phyloP scores from a whole-genome alignment of 257 asterid genomes.

The Capsicum baccatum region DNA sequence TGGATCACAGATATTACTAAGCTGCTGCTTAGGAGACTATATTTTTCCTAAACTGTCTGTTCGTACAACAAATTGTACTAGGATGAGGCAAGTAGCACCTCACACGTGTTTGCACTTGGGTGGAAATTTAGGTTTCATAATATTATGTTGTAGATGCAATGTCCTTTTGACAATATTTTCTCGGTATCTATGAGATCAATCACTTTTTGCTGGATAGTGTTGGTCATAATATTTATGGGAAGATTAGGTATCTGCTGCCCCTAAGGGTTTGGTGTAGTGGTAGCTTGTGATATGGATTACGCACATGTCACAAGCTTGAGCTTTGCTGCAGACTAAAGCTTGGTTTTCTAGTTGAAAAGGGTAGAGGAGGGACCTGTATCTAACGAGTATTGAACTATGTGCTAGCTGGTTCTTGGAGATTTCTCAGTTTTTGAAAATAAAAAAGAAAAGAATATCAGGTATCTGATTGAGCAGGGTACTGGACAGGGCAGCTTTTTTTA shows the following conservation, averaged over 20 bases:
- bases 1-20: background rate
- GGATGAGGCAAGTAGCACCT: background rate
- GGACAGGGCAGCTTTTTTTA: background rate
- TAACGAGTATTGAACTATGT: background rate
- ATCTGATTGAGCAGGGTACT: conserved; percentile 19
- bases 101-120: background rate
- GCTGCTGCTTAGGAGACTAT: conserved; percentile 22
- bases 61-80: background rate
- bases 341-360: conserved; percentile 2
- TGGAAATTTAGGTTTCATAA: background rate
- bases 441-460: background rate
- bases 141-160: background rate
- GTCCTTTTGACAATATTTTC: background rate
- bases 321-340: background rate
- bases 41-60: background rate
- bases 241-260: conserved; percentile 9
- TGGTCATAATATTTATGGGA: conserved; percentile 18
- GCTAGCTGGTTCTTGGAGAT: conserved; percentile 10
- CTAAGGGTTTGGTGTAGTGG: background rate
- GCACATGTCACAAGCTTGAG: background rate
- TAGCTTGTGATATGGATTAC: background rate
- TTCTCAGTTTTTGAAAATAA: background rate
- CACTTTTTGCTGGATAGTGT: background rate
- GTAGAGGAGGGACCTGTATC: background rate
- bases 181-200: background rate